These are phyloP conservation scores for Blastobotrys raffinosifermentans DNA, from an alignment of 1,139 yeast species.

Conservation along the genomic window DNA sequence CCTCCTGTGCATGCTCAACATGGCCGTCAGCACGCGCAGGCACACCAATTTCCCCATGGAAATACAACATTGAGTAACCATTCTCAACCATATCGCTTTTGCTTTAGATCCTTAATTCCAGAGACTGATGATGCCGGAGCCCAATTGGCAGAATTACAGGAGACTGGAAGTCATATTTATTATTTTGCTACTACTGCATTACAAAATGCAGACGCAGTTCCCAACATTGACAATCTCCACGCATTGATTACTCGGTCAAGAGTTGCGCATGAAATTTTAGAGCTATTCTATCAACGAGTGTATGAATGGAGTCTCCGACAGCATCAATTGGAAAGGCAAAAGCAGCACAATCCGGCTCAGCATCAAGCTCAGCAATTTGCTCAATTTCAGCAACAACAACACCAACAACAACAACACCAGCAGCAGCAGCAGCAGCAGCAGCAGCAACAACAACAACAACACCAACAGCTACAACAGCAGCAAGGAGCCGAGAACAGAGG, in stretches of 20 bases:
- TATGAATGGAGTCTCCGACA: slow-evolving; percentile 17
- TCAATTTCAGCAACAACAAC: slow-evolving; percentile 7
- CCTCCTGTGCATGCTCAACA: neutral
- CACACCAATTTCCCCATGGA: neutral
- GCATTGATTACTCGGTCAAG: slow-evolving; percentile 18
- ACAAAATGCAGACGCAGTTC: slow-evolving; percentile 12
- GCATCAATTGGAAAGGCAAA: slow-evolving; percentile 8
- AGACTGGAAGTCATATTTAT: slow-evolving; percentile 21
- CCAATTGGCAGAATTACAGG: slow-evolving; percentile 18
- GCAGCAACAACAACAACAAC: slow-evolving; percentile 4
- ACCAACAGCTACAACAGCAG: slow-evolving; percentile 6
- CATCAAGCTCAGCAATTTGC: slow-evolving; percentile 8
- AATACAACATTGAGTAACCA: neutral
- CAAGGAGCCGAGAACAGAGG: neutral
- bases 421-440: slow-evolving; percentile 8
- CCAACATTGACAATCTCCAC: slow-evolving; percentile 17
- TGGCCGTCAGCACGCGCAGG: slow-evolving; percentile 2
- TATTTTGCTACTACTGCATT: slow-evolving; percentile 16
- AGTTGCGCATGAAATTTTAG: slow-evolving; percentile 18
- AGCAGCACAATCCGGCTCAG: slow-evolving; percentile 5
- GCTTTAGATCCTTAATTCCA: neutral
- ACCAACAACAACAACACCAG: slow-evolving; percentile 6
- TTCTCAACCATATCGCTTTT: neutral
- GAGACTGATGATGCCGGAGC: slow-evolving; percentile 5
- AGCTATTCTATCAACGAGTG: slow-evolving; percentile 19